A percentile compares a stretch with the other conserved stretches of the same genome.
These are phyloP conservation scores for Gnomoniopsis smithogilvyi DNA, from an alignment of 2,329 filamentous ascomycete genomes.

Conservation along the genomic window DNA sequence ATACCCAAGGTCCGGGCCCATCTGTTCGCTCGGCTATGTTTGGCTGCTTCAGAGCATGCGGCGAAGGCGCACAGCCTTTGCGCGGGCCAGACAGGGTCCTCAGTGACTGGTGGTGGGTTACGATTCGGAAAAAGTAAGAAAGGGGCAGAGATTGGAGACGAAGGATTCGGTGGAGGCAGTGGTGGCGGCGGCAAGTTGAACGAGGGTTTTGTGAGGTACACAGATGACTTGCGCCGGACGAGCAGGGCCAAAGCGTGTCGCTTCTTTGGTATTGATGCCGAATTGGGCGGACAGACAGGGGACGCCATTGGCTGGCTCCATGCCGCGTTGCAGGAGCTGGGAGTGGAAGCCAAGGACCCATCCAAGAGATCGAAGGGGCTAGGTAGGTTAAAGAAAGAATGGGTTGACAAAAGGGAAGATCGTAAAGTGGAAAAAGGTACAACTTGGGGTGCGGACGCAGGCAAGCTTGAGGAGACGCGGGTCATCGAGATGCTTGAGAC, in stretches of 20 bases:
- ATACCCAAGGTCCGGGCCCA: conserved; percentile 87
- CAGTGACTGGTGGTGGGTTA: not conserved
- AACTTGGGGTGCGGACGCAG: conserved; percentile 79
- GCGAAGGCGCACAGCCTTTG: conserved; percentile 61
- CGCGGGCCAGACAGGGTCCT: conserved; percentile 1
- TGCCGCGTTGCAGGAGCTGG: conserved; percentile 73
- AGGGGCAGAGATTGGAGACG: not conserved
- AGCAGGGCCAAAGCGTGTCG: conserved; percentile 82
- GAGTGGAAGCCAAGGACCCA: conserved; percentile 50
- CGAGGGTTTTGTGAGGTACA: conserved; percentile 66
- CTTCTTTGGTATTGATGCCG: conserved; percentile 88
- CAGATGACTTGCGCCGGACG: conserved; percentile 70
- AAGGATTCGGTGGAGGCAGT: conserved; percentile 22
- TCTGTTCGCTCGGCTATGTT: conserved; percentile 81
- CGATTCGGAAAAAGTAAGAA: not conserved
- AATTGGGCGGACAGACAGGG: conserved; percentile 76
- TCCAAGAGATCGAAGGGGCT: conserved; percentile 55
- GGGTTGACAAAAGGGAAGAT: conserved; percentile 76
- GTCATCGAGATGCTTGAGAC: conserved; percentile 82
- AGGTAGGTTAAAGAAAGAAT: conserved; percentile 67
- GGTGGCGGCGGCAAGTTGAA: conserved; percentile 50
- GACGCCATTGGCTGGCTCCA: conserved; percentile 83
- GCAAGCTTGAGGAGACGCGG: conserved; percentile 77
- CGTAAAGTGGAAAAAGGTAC: conserved; percentile 70
- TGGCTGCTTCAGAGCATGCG: conserved; percentile 86